Conservation (phyloP, 2,329 filamentous ascomycete genomes). For the Coniochaeta prunicola region DNA sequence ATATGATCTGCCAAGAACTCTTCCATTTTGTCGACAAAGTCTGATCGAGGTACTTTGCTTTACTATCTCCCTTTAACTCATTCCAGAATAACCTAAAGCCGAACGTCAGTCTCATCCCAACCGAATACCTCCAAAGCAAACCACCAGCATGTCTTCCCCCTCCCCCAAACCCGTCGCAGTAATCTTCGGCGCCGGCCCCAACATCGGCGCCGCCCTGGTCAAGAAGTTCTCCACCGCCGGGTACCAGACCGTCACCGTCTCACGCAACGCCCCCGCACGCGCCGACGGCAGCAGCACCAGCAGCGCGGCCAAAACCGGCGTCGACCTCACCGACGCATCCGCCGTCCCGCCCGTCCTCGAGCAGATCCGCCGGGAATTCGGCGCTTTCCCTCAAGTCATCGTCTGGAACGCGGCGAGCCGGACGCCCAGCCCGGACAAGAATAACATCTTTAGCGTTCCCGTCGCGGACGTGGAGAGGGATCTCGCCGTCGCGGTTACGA, state of each 20-base stretch:
- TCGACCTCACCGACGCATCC: conserved; percentile 4
- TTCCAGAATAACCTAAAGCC: too few relatives aligned
- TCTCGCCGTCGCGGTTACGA: conserved; percentile 6
- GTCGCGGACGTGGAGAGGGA: conserved; percentile 4
- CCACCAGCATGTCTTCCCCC: background rate
- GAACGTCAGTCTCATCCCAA: background rate
- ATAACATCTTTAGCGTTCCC: conserved; percentile 7
- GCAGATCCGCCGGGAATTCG: background rate
- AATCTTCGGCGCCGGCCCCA: conserved; percentile 10
- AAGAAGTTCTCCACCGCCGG: conserved; percentile 8
- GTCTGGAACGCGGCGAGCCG: conserved; percentile 8
- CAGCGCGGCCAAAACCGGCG: background rate
- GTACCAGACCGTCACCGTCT: conserved; percentile 9
- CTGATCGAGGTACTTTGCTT: too few relatives aligned
- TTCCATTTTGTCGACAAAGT: too few relatives aligned
- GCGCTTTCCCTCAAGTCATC: conserved; percentile 5
- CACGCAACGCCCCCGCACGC: conserved; percentile 6
- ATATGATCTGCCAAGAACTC: too few relatives aligned
- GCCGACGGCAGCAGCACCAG: too few relatives aligned
- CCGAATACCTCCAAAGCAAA: background rate
- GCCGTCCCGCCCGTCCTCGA: conserved; percentile 2
- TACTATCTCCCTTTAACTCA: too few relatives aligned
- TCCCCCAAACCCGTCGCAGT: conserved; percentile 3
- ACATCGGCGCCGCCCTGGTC: conserved; percentile 7
- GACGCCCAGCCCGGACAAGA: conserved; percentile 4